A percentile compares a stretch with the other conserved stretches of the same genome.
These are phyloP conservation scores for Aspergillus cristatus DNA, from an alignment of 495 filamentous ascomycete species.

Conservation along the genomic window DNA sequence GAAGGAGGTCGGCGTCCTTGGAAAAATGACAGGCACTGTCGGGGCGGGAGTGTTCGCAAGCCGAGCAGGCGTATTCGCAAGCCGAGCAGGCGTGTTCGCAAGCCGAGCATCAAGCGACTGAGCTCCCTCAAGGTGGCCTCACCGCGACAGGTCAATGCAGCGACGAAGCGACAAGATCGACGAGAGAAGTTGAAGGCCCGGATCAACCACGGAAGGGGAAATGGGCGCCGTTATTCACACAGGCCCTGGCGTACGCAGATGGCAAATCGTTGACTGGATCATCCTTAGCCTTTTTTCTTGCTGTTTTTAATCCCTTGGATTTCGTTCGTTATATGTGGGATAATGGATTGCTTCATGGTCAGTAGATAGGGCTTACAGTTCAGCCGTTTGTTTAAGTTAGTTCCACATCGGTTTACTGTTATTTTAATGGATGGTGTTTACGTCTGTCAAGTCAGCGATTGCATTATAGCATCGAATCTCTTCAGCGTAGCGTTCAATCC, in stretches of 20 bases:
- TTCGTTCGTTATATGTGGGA: neutral
- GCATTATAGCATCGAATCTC: too few species aligned
- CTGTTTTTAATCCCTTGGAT: neutral
- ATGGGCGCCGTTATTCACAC: constrained; percentile 11
- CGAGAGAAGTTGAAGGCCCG: constrained; percentile 11
- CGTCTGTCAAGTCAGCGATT: too few species aligned
- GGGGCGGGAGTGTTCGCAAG: too few species aligned
- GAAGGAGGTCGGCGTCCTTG: neutral
- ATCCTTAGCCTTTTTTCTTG: neutral
- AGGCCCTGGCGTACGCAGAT: constrained; percentile 10
- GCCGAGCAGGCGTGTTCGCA: neutral
- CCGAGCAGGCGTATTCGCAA: neutral
- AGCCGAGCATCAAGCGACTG: neutral
- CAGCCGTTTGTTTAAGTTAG: too few species aligned
- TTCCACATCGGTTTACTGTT: too few species aligned
- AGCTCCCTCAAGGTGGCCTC: neutral
- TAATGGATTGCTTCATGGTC: neutral
- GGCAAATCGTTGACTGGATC: constrained; percentile 1
- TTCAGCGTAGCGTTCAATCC: too few species aligned
- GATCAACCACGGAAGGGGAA: constrained; percentile 3
- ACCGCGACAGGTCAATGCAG: constrained; percentile 13
- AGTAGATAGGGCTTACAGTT: too few species aligned
- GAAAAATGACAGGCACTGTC: neutral
- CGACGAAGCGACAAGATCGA: constrained; percentile 19
- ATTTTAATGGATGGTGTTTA: too few species aligned